Conservation (phyloP, 768 basidiomycete genomes). For the Mycena latifolia region DNA sequence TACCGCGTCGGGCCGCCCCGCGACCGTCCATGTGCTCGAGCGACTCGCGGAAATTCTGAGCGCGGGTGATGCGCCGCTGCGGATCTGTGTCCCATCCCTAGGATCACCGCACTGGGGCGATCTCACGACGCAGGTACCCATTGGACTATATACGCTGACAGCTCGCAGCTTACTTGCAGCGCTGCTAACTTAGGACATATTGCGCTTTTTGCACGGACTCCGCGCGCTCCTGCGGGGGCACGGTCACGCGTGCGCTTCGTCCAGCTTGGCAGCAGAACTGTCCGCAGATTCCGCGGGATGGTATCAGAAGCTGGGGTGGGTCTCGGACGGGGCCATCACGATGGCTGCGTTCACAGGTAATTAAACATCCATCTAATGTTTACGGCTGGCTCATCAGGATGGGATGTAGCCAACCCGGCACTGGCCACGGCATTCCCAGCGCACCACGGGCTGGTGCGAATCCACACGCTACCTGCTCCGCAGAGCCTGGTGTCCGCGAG, state of each 20-base stretch:
- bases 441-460: conserved; percentile 87
- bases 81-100: conserved; percentile 73
- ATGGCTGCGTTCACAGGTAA: conserved; percentile 85
- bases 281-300: conserved; percentile 73
- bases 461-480: conserved; percentile 77
- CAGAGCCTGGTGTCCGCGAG: conserved; percentile 83
- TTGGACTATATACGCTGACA: not conserved
- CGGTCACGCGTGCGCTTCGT: conserved; percentile 72
- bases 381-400: not conserved
- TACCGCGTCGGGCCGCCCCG: conserved; percentile 18
- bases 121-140: conserved; percentile 63
- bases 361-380: conserved; percentile 37
- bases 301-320: conserved; percentile 84
- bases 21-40: conserved; percentile 39
- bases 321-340: conserved; percentile 80
- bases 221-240: conserved; percentile 69
- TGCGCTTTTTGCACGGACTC: conserved; percentile 79
- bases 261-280: conserved; percentile 75
- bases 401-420: conserved; percentile 77
- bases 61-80: conserved; percentile 51
- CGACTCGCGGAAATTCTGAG: conserved; percentile 46
- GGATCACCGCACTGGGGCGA: conserved; percentile 82
- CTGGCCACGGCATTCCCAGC: conserved; percentile 81
- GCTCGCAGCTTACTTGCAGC: conserved; percentile 2
- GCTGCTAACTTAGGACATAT: conserved; percentile 63